Evolutionary conservation across 2,329 filamentous ascomycete species (phyloP), one percentile per base, ranked within the genome.

Genomic region (Nemania diffusa): DNA sequence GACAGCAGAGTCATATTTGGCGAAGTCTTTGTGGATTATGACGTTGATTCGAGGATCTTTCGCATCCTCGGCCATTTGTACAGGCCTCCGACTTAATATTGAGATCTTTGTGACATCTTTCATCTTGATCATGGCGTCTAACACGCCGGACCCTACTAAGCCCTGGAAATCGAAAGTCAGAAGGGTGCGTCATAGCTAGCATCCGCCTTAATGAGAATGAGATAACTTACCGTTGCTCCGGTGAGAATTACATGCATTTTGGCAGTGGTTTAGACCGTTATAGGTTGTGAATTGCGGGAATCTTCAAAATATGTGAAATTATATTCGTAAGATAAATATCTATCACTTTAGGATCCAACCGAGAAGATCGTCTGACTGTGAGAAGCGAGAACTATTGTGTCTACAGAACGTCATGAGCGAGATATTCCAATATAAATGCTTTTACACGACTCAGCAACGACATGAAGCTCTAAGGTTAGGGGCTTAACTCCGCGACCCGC

Each of bases 21-120:
- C 78, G 74, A 91, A 94, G 76, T 94, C 89, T 17, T 85, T 83
- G 74, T 93, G 90, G 20, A 90, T 80, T 69, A 93, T 89, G 62
- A 93, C 87, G 26, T 86, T 85, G 65, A 89, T 84, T 68, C 90
- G 88, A 0, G 84, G 83, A 69, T 92, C 86, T 8, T 83, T 83
- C 29, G 77, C 77, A 22, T 83, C 82, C 15, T 90, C 85, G 20
- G 85, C 88, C 82, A 91, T 87, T 1, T 84, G 81, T 0, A 93
- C 88, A 0, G 90, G 88, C 11, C 88, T 82, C 15, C 92, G 84
- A 68, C 85, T 88, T 56, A 78, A 58, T 72, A 94, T 87, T 24
- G 89, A 90, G 74, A 94, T 87, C 72, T 87, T 88, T 56, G 85
- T 87, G 64, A 93, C 81, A 42, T 83, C 81, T 40, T 81, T 81